A percentile compares a stretch with the other conserved stretches of the same genome.
Evolutionary conservation across 495 filamentous ascomycete species (phyloP).

Genomic region (Penicillium psychrofluorescens): DNA sequence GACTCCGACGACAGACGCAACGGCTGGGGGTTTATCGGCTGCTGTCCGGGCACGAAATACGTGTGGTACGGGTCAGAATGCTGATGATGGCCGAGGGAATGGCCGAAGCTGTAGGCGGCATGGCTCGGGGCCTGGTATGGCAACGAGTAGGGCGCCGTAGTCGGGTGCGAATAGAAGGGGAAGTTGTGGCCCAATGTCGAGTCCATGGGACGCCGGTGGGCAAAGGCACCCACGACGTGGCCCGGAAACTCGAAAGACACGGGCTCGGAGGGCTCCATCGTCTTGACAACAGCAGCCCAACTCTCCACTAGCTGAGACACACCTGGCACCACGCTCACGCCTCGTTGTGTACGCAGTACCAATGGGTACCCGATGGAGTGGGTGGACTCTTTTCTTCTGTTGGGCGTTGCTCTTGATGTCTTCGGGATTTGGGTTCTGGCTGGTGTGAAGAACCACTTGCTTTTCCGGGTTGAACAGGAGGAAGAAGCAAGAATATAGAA

Average conservation of each 20-base stretch:
- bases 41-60: slow-evolving; percentile 25
- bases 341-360: no score
- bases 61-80: slow-evolving; percentile 31
- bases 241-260: slow-evolving; percentile 37
- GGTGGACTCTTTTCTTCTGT: neutral
- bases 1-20: slow-evolving; percentile 26
- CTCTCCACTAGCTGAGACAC: no score
- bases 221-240: slow-evolving; percentile 30
- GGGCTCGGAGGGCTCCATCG: slow-evolving; percentile 38
- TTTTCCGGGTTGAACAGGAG: slow-evolving; percentile 5
- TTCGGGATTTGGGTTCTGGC: neutral
- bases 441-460: slow-evolving; percentile 4
- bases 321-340: no score
- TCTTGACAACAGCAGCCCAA: no score
- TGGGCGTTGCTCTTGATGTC: neutral
- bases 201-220: slow-evolving; percentile 31
- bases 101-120: slow-evolving; percentile 26
- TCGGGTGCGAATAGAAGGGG: slow-evolving; percentile 32
- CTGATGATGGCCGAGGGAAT: slow-evolving; percentile 23
- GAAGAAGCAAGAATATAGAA: slow-evolving; percentile 6
- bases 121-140: slow-evolving; percentile 31
- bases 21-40: slow-evolving; percentile 18
- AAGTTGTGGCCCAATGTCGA: slow-evolving; percentile 25
- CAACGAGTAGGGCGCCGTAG: slow-evolving; percentile 25
- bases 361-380: no score